A percentile compares a stretch with the other conserved stretches of the same genome.
Conservation (phyloP, 345 rosid species). For the Gossypium anomalum region DNA sequence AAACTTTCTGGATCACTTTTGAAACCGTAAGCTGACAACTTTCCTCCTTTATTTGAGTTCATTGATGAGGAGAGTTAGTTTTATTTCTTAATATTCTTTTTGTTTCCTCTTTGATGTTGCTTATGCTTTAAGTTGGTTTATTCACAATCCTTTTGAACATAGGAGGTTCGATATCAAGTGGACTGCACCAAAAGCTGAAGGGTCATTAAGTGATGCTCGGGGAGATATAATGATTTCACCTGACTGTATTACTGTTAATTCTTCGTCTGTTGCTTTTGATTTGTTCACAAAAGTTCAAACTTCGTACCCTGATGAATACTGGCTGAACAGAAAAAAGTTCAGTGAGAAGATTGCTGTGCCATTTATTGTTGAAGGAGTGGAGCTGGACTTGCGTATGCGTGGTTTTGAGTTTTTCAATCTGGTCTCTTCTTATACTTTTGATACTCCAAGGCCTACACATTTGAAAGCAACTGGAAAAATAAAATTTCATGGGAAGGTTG, state of each 20-base stretch:
- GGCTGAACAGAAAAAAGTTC: conserved; percentile 40
- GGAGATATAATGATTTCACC: conserved; percentile 91
- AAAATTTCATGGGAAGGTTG: conserved; percentile 81
- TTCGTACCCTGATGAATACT: conserved; percentile 58
- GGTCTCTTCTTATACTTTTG: conserved; percentile 80
- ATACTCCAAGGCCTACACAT: conserved; percentile 90
- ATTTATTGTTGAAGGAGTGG: conserved; percentile 81
- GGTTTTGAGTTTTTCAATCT: conserved; percentile 92
- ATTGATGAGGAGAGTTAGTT: background rate
- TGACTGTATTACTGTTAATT: conserved; percentile 70
- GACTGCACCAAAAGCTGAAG: conserved; percentile 98
- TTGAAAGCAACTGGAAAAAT: conserved; percentile 89
- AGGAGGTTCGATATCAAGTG: conserved; percentile 98
- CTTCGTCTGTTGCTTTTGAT: conserved; percentile 89
- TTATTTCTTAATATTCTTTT: conserved; percentile 19
- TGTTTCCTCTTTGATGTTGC: conserved; percentile 12
- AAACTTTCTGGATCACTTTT: conserved; percentile 91
- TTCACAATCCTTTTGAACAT: conserved; percentile 23
- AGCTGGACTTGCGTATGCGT: conserved; percentile 91
- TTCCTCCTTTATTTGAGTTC: conserved; percentile 16
- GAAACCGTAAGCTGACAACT: conserved; percentile 65
- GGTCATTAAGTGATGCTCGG: conserved; percentile 92
- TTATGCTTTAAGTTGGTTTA: conserved; percentile 18
- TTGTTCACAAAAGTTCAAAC: conserved; percentile 71
- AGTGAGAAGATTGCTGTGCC: conserved; percentile 43